Evolutionary conservation across 352 stramenopile genomes (phyloP).

Genomic region (Phytophthora tubulina): DNA sequence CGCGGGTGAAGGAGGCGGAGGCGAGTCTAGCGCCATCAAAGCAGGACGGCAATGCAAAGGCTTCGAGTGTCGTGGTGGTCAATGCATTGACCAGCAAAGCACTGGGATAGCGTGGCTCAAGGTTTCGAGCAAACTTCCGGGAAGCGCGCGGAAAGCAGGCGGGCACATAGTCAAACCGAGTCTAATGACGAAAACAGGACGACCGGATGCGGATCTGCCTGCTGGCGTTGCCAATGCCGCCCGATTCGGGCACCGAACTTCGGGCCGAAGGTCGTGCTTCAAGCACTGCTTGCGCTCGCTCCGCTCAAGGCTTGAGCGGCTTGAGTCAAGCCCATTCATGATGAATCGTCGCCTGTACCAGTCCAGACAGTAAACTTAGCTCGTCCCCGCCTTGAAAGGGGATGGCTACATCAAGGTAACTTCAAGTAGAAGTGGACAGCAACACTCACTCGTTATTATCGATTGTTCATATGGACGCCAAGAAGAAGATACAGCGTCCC

Average conservation of each 20-base stretch:
- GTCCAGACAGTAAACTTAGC: not conserved
- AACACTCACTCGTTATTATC: slow-evolving; percentile 2
- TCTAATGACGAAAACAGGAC: slow-evolving; percentile 21
- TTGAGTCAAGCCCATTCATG: too few species aligned
- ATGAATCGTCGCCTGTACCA: not conserved
- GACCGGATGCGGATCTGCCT: slow-evolving; percentile 2
- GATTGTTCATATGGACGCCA: not conserved
- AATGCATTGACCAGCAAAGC: slow-evolving; percentile 14
- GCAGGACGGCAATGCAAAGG: slow-evolving; percentile 2
- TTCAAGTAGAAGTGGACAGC: slow-evolving; percentile 38
- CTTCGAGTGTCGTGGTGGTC: slow-evolving; percentile 9
- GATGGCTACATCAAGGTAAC: slow-evolving; percentile 21
- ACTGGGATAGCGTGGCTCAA: not conserved
- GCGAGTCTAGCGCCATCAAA: slow-evolving; percentile 8
- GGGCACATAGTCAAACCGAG: not conserved
- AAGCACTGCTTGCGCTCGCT: not conserved
- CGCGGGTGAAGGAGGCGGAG: not conserved
- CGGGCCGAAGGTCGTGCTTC: too few species aligned
- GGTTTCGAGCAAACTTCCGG: slow-evolving; percentile 19
- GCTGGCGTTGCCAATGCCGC: too few species aligned
- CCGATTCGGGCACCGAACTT: too few species aligned
- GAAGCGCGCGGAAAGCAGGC: slow-evolving; percentile 17
- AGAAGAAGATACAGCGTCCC: slow-evolving; percentile 8
- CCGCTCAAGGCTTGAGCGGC: not conserved
- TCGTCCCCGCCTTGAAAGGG: not conserved